Evolutionary conservation across 2,329 filamentous ascomycete genomes (phyloP).

Genomic region (Teratosphaeria epicoccoides): DNA sequence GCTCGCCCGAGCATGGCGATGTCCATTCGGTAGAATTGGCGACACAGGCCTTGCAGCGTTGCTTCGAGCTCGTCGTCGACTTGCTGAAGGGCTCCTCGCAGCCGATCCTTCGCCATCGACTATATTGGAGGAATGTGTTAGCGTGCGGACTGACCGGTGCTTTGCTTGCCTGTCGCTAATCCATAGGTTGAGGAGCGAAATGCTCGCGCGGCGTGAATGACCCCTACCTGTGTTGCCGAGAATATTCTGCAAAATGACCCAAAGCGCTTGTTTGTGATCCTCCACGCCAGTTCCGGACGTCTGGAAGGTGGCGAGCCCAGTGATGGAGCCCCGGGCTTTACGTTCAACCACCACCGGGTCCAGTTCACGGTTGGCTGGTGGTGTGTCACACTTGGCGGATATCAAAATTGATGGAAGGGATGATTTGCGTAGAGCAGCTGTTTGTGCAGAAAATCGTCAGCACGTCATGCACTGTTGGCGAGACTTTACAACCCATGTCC

Average conservation of each 20-base stretch:
- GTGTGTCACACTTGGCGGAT: conserved; percentile 80
- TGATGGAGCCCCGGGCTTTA: conserved; percentile 51
- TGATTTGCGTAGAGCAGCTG: conserved; percentile 64
- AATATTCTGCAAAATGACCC: conserved; percentile 63
- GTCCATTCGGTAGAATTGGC: conserved; percentile 26
- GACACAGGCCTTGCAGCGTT: conserved; percentile 33
- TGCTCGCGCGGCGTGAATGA: neutral
- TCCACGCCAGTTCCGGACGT: conserved; percentile 61
- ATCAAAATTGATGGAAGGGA: conserved; percentile 69
- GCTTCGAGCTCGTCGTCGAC: conserved; percentile 35
- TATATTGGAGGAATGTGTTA: neutral
- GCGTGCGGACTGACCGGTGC: neutral
- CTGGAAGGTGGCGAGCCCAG: conserved; percentile 54
- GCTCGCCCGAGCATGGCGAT: conserved; percentile 37
- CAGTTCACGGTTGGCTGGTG: conserved; percentile 58
- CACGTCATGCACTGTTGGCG: neutral
- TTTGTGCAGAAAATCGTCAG: conserved; percentile 10
- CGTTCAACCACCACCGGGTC: conserved; percentile 58
- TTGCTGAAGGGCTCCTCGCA: conserved; percentile 17
- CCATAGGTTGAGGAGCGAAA: neutral
- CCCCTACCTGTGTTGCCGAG: conserved; percentile 53
- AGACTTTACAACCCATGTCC: neutral
- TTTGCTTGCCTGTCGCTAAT: neutral
- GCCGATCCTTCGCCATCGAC: conserved; percentile 7
- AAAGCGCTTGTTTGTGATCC: conserved; percentile 64